These are phyloP conservation scores for Cercospora zeae-maydis DNA, from an alignment of 2,329 filamentous ascomycete species.

Conservation along the genomic window DNA sequence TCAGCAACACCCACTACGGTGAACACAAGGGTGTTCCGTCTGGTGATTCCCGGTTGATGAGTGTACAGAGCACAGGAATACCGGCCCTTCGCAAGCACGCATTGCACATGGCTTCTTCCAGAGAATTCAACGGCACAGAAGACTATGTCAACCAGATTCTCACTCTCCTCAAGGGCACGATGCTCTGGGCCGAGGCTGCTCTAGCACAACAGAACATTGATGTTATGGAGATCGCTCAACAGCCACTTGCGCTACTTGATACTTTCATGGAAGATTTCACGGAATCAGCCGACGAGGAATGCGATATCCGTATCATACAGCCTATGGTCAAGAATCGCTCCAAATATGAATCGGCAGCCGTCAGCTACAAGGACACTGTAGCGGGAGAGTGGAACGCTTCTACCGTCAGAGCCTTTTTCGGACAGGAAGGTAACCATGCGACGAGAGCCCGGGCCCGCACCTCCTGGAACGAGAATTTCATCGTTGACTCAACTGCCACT, in stretches of 20 bases:
- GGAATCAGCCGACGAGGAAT: neutral
- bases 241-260: neutral
- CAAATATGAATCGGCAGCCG: neutral
- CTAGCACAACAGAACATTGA: neutral
- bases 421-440: constrained; percentile 19
- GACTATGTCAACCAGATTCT: constrained; percentile 14
- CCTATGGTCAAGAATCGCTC: constrained; percentile 7
- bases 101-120: constrained; percentile 17
- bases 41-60: neutral
- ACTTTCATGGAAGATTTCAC: constrained; percentile 1
- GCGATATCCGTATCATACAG: constrained; percentile 2
- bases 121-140: constrained; percentile 11
- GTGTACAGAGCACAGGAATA: constrained; percentile 21
- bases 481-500: neutral
- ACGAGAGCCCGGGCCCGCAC: constrained; percentile 6
- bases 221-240: constrained; percentile 3
- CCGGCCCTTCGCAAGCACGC: constrained; percentile 22
- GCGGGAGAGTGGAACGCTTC: constrained; percentile 9
- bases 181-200: constrained; percentile 17
- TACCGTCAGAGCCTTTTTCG: constrained; percentile 25
- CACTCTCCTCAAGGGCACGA: constrained; percentile 14
- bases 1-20: constrained; percentile 30
- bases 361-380: neutral
- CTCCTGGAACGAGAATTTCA: constrained; percentile 28
- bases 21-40: constrained; percentile 16